Base-by-base conservation (phyloP, 805 yeast genomes). In the Lachancea nothofagi region DNA sequence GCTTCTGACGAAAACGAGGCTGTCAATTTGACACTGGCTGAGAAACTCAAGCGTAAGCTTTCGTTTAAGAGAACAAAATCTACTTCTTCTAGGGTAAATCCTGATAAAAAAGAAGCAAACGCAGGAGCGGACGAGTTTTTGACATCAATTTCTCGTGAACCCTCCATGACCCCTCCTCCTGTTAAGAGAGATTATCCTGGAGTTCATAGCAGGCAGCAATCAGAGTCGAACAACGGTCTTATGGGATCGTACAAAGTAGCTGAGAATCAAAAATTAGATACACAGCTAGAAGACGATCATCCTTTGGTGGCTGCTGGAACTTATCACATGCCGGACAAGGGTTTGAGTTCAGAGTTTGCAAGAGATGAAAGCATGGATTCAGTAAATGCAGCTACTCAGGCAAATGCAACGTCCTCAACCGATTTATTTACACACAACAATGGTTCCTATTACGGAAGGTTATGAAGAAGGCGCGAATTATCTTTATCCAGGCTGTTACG, bases 141-240 rank as follows among this genome's bases (percentile, higher is more conserved):
- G 5, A 36, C 46, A 7, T 36, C 40, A 32, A 33, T 28, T 14
- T 27, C 42, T 6, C 36, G 37, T 4, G 36, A 40, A 18, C 33
- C 43, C 3, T 33, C 41, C 9, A 17, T 21, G 12, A 40, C 46
- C 5, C 18, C 32, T 18, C 18, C 46, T 4, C 27, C 36, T 20
- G 33, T 37, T n/a, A 47, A 33, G 40, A 55, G 47, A 31, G 34
- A 40, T 14, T 56, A 53, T 30, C 57, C 60, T 3, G 57, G 57
- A 3, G 35, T 43, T 8, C 58, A 47, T 39, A 55, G 20, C 24
- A 56, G 56, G 47, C 53, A 40, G 36, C 50, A 38, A 34, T 59
- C 65, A 4, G 63, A 50, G 13, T 49, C 63, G 1, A 49, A 46
- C 3, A 54, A 56, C 37, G 61, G 61, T 2, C 35, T 60, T 21